A percentile compares a stretch with the other conserved stretches of the same genome.
These are phyloP conservation scores for Solanum hybrid DNA, from an alignment of 305 asterid species.

Conservation along the genomic window DNA sequence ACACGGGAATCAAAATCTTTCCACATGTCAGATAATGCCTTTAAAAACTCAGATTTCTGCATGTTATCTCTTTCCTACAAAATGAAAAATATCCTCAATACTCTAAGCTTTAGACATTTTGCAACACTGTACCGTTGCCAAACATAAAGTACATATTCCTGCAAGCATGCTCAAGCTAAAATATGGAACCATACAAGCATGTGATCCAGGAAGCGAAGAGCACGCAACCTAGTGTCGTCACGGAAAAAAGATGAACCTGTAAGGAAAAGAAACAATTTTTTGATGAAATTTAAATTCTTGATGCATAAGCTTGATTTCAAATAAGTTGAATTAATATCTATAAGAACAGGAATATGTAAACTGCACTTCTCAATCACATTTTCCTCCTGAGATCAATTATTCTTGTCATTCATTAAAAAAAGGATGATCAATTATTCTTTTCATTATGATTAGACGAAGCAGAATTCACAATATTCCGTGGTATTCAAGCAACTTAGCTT, in stretches of 20 bases:
- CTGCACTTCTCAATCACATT: constrained; percentile 1
- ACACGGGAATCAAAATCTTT: constrained; percentile 95
- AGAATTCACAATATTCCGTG: neutral
- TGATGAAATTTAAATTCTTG: neutral
- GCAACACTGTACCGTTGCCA: constrained; percentile 13
- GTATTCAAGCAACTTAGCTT: neutral
- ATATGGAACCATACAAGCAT: constrained; percentile 51
- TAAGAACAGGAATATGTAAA: neutral
- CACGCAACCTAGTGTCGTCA: constrained; percentile 95
- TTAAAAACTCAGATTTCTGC: constrained; percentile 92
- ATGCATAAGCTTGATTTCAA: neutral
- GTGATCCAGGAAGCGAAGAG: constrained; percentile 98
- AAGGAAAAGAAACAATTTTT: constrained; percentile 7
- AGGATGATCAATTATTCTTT: neutral
- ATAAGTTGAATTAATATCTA: neutral
- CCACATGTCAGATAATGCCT: constrained; percentile 99
- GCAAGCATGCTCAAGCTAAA: constrained; percentile 2
- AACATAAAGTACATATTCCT: constrained; percentile 13
- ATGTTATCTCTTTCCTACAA: constrained; percentile 97
- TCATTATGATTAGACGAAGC: neutral
- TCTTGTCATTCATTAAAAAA: neutral
- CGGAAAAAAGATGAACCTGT: constrained; percentile 95
- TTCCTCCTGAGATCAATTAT: neutral
- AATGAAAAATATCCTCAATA: constrained; percentile 17
- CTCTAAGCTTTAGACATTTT: neutral